phyloP scores from a whole-genome alignment of 2,329 filamentous ascomycete genomes.

The Botrytis galanthina region DNA sequence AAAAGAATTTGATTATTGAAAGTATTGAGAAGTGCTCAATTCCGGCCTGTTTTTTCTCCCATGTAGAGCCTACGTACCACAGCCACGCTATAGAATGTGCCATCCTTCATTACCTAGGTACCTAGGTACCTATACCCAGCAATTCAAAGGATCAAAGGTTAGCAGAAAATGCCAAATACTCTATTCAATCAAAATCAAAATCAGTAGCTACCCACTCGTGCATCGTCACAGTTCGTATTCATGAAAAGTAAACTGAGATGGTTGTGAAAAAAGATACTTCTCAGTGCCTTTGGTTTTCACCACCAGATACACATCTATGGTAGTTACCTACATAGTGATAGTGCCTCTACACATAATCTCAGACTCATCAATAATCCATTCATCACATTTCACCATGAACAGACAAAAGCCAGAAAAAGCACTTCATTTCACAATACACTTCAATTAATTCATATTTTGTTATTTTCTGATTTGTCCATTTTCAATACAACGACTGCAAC shows the following conservation, averaged over 20 bases:
- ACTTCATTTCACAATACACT: not conserved
- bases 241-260: not conserved
- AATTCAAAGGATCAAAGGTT: too few species aligned
- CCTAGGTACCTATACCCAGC: too few species aligned
- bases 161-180: not conserved
- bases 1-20: too few species aligned
- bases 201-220: too few species aligned
- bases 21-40: too few species aligned
- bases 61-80: too few species aligned
- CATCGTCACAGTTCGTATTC: not conserved
- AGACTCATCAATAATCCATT: not conserved
- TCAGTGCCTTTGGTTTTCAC: not conserved
- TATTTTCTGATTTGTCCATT: not conserved
- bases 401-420: not conserved
- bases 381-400: not conserved
- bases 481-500: not conserved
- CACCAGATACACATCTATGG: not conserved
- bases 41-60: too few species aligned
- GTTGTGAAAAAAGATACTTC: not conserved
- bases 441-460: not conserved
- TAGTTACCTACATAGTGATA: too few species aligned
- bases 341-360: not conserved
- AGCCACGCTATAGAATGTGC: not conserved
- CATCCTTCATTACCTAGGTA: too few species aligned
- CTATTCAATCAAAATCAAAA: not conserved